phyloP scores from a whole-genome alignment of 2,329 filamentous ascomycete species.

The Colletotrichum horii region DNA sequence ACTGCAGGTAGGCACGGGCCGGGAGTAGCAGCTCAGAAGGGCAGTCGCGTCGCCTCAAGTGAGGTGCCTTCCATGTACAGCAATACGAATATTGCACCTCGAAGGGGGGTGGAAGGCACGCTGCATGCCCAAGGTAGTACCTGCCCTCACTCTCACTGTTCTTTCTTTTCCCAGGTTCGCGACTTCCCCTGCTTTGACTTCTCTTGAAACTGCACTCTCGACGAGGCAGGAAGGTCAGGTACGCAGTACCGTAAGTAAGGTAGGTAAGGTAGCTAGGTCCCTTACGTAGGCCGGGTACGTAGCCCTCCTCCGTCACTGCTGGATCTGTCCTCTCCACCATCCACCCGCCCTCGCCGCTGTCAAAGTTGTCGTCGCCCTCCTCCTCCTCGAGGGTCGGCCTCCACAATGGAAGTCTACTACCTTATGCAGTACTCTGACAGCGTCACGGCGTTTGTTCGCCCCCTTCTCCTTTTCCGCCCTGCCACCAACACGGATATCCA shows the following conservation, averaged over 20 bases:
- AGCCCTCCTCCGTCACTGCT: neutral
- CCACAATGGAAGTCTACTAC: too few relatives aligned
- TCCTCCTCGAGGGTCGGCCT: neutral
- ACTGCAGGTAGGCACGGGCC: conserved; percentile 10
- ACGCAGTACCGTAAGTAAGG: neutral
- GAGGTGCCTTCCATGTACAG: neutral
- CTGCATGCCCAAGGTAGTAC: neutral
- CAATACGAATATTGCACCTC: neutral
- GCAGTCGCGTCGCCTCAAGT: neutral
- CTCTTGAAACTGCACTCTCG: neutral
- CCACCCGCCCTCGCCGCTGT: neutral
- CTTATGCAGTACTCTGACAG: too few relatives aligned
- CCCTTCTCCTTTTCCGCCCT: neutral
- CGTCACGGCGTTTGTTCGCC: neutral
- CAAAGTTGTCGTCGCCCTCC: neutral
- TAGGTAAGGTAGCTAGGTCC: neutral
- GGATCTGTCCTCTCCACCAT: neutral
- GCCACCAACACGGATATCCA: neutral
- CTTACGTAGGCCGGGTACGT: neutral
- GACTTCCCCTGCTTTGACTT: neutral
- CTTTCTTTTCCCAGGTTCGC: neutral
- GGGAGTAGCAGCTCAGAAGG: neutral
- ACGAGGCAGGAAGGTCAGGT: neutral
- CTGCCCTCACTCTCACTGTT: neutral
- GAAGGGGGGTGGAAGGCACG: neutral